phyloP scores from a whole-genome alignment of 305 asterid genomes.

The Fraxinus paxiana region DNA sequence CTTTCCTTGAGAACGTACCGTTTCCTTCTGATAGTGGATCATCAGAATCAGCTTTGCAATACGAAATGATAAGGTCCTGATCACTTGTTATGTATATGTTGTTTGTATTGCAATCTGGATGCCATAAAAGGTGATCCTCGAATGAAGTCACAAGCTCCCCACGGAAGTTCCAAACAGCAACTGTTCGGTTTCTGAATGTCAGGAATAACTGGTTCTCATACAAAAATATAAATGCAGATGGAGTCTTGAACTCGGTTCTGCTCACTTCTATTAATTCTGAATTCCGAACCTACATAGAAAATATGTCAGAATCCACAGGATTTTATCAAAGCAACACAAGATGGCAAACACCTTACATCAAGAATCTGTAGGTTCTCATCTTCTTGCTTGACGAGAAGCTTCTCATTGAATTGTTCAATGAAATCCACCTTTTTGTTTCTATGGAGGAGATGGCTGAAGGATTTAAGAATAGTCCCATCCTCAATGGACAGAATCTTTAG shows the following conservation, averaged over 20 bases:
- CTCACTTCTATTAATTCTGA: slow-evolving; percentile 84
- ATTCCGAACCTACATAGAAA: slow-evolving; percentile 68
- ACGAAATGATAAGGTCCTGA: slow-evolving; percentile 89
- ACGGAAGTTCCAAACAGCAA: slow-evolving; percentile 96
- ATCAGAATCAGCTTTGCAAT: slow-evolving; percentile 78
- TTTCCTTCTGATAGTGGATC: slow-evolving; percentile 73
- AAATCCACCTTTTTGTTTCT: slow-evolving; percentile 94
- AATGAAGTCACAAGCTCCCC: slow-evolving; percentile 95
- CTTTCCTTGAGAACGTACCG: slow-evolving; percentile 42
- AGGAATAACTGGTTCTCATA: slow-evolving; percentile 88
- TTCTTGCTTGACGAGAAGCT: slow-evolving; percentile 96
- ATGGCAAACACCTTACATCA: slow-evolving; percentile 50
- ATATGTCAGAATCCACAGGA: slow-evolving; percentile 21
- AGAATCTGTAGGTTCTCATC: slow-evolving; percentile 93
- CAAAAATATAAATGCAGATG: slow-evolving; percentile 89
- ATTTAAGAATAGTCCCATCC: slow-evolving; percentile 87
- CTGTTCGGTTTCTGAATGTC: slow-evolving; percentile 88
- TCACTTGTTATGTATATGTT: slow-evolving; percentile 94
- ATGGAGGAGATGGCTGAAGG: slow-evolving; percentile 86
- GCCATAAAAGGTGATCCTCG: slow-evolving; percentile 90
- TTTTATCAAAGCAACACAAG: neutral
- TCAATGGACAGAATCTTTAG: slow-evolving; percentile 86
- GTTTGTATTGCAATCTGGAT: slow-evolving; percentile 94
- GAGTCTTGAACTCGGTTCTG: slow-evolving; percentile 91
- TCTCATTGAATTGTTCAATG: slow-evolving; percentile 96